Percentiles rank a stretch among this genome's conserved stretches.
Evolutionary conservation across 2,329 filamentous ascomycete genomes (phyloP).

Genomic region (Penicillium occitanis): DNA sequence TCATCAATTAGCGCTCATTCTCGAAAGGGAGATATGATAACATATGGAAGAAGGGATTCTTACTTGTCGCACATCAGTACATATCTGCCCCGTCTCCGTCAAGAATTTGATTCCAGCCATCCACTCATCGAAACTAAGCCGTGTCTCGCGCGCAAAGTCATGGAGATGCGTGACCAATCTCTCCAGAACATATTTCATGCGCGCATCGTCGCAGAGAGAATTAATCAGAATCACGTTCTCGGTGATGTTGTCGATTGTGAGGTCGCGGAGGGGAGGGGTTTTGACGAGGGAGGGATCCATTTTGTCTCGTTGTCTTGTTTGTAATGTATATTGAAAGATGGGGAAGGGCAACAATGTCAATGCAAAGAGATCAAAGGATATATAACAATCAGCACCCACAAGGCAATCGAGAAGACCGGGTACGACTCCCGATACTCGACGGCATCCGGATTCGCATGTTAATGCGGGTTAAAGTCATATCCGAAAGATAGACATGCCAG

Average conservation of each 20-base stretch:
- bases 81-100: constrained; percentile 70
- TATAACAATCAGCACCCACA: neutral
- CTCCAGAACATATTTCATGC: constrained; percentile 71
- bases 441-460: neutral
- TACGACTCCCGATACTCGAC: neutral
- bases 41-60: neutral
- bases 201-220: constrained; percentile 63
- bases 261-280: constrained; percentile 59
- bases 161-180: constrained; percentile 74
- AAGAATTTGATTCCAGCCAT: constrained; percentile 72
- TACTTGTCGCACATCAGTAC: constrained; percentile 68
- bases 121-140: constrained; percentile 76
- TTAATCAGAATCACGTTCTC: constrained; percentile 74
- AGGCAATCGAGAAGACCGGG: neutral
- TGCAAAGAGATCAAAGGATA: neutral
- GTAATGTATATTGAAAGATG: neutral
- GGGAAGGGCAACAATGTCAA: neutral
- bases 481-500: neutral
- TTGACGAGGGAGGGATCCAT: constrained; percentile 47
- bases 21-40: too few relatives aligned
- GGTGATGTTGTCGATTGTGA: constrained; percentile 79
- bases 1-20: too few relatives aligned
- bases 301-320: neutral
- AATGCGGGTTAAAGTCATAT: neutral
- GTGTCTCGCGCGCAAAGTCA: constrained; percentile 77